These are phyloP conservation scores for Epichloe festucae DNA, from an alignment of 2,329 filamentous ascomycete species.

Conservation along the genomic window DNA sequence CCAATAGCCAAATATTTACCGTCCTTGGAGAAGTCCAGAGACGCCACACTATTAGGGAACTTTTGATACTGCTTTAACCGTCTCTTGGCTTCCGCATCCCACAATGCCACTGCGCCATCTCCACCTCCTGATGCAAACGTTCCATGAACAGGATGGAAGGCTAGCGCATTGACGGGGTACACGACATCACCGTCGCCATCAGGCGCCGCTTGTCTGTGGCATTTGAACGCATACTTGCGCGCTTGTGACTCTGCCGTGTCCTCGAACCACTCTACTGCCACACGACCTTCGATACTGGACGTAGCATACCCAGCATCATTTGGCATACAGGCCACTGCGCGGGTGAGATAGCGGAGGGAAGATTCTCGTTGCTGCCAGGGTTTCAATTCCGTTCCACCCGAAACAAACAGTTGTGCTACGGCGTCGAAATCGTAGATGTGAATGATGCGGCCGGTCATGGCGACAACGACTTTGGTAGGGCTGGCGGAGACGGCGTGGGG, in stretches of 20 bases:
- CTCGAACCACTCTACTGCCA: slow-evolving; percentile 97
- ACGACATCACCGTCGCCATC: slow-evolving; percentile 63
- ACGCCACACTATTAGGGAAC: slow-evolving; percentile 65
- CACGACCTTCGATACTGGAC: slow-evolving; percentile 83
- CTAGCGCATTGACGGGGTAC: slow-evolving; percentile 80
- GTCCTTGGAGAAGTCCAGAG: slow-evolving; percentile 62
- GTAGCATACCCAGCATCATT: slow-evolving; percentile 90
- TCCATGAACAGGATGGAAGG: slow-evolving; percentile 71
- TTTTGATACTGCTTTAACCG: slow-evolving; percentile 82
- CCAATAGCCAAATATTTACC: slow-evolving; percentile 69
- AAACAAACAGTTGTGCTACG: slow-evolving; percentile 42
- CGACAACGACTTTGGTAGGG: slow-evolving; percentile 74
- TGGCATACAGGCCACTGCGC: slow-evolving; percentile 90
- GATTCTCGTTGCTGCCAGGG: slow-evolving; percentile 93
- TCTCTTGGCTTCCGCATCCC: slow-evolving; percentile 85
- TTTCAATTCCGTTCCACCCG: slow-evolving; percentile 37
- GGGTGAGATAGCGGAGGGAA: slow-evolving; percentile 89
- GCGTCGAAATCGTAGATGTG: slow-evolving; percentile 83
- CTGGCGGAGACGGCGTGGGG: slow-evolving; percentile 76
- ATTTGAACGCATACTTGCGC: slow-evolving; percentile 97
- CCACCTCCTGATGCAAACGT: slow-evolving; percentile 85
- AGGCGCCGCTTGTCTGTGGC: slow-evolving; percentile 65
- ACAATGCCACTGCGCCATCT: slow-evolving; percentile 82
- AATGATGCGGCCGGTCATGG: slow-evolving; percentile 87
- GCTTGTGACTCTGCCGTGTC: slow-evolving; percentile 75